Evolutionary conservation across 2,329 filamentous ascomycete genomes (phyloP).

Genomic region (Pyricularia pennisetigena): DNA sequence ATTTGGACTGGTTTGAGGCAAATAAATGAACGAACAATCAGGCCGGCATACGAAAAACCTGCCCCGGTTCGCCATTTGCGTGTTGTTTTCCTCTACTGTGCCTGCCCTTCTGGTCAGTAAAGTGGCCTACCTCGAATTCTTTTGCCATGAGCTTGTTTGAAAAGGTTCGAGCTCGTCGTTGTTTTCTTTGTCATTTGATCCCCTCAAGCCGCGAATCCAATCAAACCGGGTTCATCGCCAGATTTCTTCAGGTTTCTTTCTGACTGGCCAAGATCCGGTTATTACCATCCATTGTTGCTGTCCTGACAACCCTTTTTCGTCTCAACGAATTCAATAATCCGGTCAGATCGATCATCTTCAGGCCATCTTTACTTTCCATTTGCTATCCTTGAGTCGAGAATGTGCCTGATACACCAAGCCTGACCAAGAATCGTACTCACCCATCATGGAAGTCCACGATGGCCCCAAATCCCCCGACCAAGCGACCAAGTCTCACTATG

Average conservation of each 20-base stretch:
- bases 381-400: background rate
- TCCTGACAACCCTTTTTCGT: background rate
- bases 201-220: background rate
- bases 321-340: background rate
- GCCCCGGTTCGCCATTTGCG: background rate
- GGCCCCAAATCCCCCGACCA: background rate
- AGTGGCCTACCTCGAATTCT: no score
- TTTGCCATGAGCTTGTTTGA: background rate
- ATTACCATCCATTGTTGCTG: background rate
- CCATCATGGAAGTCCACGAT: background rate
- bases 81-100: background rate
- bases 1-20: background rate
- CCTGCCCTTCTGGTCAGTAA: background rate
- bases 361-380: background rate
- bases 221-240: background rate
- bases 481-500: no score
- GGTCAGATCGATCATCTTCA: background rate
- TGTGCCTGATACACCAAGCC: background rate
- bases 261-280: background rate
- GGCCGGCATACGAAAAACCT: background rate
- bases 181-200: background rate
- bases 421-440: background rate
- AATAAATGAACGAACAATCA: background rate
- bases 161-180: background rate
- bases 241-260: background rate